Evolutionary conservation across 805 yeast species (phyloP).

Genomic region (Starmerella vaccinii): DNA sequence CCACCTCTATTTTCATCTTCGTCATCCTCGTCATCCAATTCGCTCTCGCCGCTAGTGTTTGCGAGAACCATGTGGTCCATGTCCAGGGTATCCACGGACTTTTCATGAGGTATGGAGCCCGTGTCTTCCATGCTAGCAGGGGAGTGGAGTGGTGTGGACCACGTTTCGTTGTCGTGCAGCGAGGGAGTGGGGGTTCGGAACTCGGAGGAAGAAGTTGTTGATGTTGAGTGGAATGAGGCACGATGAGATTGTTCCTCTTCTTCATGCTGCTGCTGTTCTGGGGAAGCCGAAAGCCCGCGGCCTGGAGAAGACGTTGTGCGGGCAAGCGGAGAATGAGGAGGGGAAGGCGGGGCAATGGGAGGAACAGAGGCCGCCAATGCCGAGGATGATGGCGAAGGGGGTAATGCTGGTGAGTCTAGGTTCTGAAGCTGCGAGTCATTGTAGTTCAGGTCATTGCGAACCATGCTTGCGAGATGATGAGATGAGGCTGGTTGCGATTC

Average conservation of each 20-base stretch:
- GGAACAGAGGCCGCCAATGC: not conserved
- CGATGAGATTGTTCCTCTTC: not conserved
- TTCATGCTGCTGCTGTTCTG: too few species aligned
- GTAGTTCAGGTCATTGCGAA: not conserved
- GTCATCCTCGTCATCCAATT: slow-evolving; percentile 3
- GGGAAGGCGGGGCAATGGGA: not conserved
- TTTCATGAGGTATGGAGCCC: slow-evolving; percentile 11
- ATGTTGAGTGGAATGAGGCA: not conserved
- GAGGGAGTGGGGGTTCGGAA: slow-evolving; percentile 12
- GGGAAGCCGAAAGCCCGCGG: not conserved
- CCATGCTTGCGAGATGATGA: not conserved
- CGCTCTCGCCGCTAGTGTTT: slow-evolving; percentile 17
- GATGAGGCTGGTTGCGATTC: not conserved
- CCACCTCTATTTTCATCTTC: too few species aligned
- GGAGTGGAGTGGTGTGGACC: slow-evolving; percentile 10
- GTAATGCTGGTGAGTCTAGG: not conserved
- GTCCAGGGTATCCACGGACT: slow-evolving; percentile 17
- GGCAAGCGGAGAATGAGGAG: not conserved
- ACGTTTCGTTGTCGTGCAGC: slow-evolving; percentile 3
- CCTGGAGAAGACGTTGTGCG: not conserved
- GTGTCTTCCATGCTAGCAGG: not conserved
- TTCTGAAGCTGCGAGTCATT: not conserved
- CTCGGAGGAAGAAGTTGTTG: not conserved
- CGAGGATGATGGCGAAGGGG: not conserved
- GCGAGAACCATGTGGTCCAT: slow-evolving; percentile 15